phyloP scores from a whole-genome alignment of 169 alveolate species.

The Plasmodium relictum region DNA sequence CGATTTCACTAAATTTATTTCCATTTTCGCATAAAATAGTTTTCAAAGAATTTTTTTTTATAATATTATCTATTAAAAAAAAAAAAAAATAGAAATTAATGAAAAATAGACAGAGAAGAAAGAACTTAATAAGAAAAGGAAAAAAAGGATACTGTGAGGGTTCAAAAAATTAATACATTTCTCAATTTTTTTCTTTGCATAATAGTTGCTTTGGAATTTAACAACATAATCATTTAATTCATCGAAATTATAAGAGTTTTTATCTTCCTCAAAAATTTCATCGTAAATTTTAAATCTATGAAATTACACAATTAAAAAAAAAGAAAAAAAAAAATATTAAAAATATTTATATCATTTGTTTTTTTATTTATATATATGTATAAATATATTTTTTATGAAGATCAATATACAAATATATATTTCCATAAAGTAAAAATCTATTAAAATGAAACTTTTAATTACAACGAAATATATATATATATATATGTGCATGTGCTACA shows the following conservation, averaged over 20 bases:
- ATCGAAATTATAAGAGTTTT: slow-evolving; percentile 47
- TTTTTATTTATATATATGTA: background rate
- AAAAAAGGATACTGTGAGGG: slow-evolving; percentile 23
- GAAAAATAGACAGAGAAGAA: background rate
- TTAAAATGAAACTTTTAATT: background rate
- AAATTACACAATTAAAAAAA: background rate
- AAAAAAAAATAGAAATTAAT: slow-evolving; percentile 7
- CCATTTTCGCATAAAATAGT: slow-evolving; percentile 58
- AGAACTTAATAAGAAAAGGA: background rate
- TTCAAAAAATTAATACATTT: slow-evolving; percentile 39
- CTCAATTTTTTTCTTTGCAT: slow-evolving; percentile 54
- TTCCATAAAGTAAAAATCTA: background rate
- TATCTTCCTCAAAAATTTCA: slow-evolving; percentile 59
- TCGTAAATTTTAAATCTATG: slow-evolving; percentile 40
- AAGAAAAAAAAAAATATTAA: background rate
- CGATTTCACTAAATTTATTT: slow-evolving; percentile 63
- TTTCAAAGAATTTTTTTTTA: slow-evolving; percentile 27
- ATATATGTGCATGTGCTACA: background rate
- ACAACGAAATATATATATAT: background rate
- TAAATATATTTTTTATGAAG: background rate
- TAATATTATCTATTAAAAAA: slow-evolving; percentile 31
- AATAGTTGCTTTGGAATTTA: slow-evolving; percentile 42
- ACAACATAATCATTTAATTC: slow-evolving; percentile 44
- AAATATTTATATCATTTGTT: background rate
- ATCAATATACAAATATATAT: background rate